phyloP scores from a whole-genome alignment of 305 asterid genomes.

The Fraxinus latifolia region DNA sequence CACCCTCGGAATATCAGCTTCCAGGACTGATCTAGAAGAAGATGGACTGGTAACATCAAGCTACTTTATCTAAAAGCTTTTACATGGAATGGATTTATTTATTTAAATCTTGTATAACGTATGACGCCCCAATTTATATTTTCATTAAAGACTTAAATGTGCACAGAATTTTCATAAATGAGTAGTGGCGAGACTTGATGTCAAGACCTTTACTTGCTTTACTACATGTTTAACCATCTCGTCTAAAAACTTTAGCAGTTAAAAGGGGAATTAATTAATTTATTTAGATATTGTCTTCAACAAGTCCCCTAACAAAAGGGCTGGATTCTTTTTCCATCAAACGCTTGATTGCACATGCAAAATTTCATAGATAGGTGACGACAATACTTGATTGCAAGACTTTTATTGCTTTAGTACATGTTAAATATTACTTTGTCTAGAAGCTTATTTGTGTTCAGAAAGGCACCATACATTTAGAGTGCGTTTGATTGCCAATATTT shows the following conservation, averaged over 20 bases:
- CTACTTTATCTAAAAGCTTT: neutral
- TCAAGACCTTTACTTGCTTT: neutral
- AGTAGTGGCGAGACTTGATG: neutral
- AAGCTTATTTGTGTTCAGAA: neutral
- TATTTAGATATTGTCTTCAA: neutral
- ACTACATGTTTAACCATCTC: neutral
- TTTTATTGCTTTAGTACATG: neutral
- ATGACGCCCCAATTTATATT: neutral
- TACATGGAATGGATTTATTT: neutral
- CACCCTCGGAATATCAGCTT: constrained; percentile 62
- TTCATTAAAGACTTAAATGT: neutral
- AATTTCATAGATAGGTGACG: neutral
- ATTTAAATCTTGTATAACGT: neutral
- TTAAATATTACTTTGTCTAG: neutral
- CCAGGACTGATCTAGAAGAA: constrained; percentile 58
- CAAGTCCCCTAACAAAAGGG: neutral
- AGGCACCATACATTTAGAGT: neutral
- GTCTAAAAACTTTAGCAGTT: neutral
- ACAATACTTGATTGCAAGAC: neutral
- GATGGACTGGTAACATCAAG: constrained; percentile 48
- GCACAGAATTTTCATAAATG: neutral
- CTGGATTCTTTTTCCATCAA: neutral
- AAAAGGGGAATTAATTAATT: neutral
- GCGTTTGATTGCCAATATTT: neutral
- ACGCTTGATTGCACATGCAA: neutral